Conservation (phyloP, 192 early-diverging fungal genomes). For the Coemansia furcata region DNA sequence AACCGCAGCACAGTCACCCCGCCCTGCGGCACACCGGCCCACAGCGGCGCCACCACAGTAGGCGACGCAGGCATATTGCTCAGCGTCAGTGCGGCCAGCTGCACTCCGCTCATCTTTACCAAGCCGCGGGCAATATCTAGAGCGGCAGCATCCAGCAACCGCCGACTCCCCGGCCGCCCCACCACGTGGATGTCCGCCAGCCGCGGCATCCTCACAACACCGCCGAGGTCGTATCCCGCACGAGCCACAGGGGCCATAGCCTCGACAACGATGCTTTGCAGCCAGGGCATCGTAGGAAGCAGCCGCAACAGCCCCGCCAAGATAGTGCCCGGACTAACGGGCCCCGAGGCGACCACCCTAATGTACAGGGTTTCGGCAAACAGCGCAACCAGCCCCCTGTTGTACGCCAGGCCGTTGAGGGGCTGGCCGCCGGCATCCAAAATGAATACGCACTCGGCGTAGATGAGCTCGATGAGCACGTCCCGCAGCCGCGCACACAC, state of each 20-base stretch:
- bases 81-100: background rate
- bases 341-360: background rate
- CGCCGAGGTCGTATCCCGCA: background rate
- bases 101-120: background rate
- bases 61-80: background rate
- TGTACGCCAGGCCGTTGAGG: background rate
- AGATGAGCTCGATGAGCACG: background rate
- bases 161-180: background rate
- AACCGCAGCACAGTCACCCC: slow-evolving; percentile 5
- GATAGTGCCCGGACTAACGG: background rate
- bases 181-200: slow-evolving; percentile 10
- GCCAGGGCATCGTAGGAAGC: background rate
- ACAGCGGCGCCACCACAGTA: background rate
- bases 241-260: background rate
- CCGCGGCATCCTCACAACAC: background rate
- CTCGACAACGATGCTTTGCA: slow-evolving; percentile 10
- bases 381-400: background rate
- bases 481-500: background rate
- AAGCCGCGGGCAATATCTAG: background rate
- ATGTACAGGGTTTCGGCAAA: slow-evolving; percentile 1
- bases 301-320: background rate
- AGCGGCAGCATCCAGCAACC: background rate
- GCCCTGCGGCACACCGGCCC: background rate
- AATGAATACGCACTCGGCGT: background rate
- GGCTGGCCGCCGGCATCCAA: background rate